Percentiles rank a stretch among this genome's conserved stretches.
These are phyloP conservation scores for Mycena citricolor DNA, from an alignment of 1,284 basidiomycete genomes.

Conservation along the genomic window DNA sequence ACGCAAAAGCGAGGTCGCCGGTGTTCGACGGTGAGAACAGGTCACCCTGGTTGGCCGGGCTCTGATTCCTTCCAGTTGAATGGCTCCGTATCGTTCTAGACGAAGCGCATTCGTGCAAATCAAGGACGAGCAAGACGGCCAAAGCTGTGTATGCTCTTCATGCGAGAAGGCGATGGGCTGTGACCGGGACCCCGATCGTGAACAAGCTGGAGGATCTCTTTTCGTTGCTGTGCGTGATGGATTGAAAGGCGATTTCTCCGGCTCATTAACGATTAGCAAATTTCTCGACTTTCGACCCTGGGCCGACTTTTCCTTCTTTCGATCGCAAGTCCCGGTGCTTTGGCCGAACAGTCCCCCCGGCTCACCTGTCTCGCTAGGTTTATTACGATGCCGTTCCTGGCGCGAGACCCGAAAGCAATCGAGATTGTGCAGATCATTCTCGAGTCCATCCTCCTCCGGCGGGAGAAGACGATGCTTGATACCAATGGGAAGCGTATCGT, in stretches of 20 bases:
- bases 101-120: conserved; percentile 96
- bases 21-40: conserved; percentile 70
- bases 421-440: conserved; percentile 93
- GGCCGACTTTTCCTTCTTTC: conserved; percentile 87
- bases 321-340: conserved; percentile 53
- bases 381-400: conserved; percentile 86
- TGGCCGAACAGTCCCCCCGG: too few relatives aligned
- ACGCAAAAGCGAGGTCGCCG: conserved; percentile 70
- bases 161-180: conserved; percentile 84
- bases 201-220: conserved; percentile 94
- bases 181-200: conserved; percentile 95
- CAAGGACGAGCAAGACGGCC: conserved; percentile 84
- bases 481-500: conserved; percentile 87
- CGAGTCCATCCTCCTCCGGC: conserved; percentile 84
- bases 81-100: conserved; percentile 84
- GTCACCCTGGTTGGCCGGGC: conserved; percentile 3
- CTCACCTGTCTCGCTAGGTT: conserved; percentile 51
- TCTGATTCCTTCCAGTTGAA: conserved; percentile 55
- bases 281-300: conserved; percentile 91
- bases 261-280: conserved; percentile 54
- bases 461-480: conserved; percentile 95
- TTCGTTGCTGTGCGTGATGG: conserved; percentile 59
- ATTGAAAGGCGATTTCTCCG: conserved; percentile 4
- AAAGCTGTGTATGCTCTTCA: conserved; percentile 87
- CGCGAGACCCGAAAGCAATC: conserved; percentile 85